phyloP scores from a whole-genome alignment of 2,329 filamentous ascomycete species.

The Trichoderma asperellum region DNA sequence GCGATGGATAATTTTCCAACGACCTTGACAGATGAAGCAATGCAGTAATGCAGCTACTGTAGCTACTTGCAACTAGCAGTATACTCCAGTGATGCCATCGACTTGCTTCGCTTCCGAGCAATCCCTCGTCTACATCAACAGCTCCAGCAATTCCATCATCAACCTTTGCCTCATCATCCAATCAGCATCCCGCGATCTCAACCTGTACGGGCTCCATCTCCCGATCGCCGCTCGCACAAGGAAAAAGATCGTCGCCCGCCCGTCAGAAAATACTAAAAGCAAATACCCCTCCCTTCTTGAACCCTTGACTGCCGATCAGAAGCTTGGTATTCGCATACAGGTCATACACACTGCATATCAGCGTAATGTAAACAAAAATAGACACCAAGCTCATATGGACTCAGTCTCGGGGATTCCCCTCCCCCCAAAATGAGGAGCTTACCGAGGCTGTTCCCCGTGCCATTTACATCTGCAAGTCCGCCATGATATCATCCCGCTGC shows the following conservation, averaged over 20 bases:
- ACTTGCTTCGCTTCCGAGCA: not conserved
- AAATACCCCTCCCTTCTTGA: not conserved
- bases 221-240: not conserved
- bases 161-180: not conserved
- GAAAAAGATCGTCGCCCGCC: constrained; percentile 8
- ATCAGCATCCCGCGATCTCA: not conserved
- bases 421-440: not conserved
- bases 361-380: not conserved
- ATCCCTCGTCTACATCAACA: not conserved
- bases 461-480: not conserved
- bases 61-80: not conserved
- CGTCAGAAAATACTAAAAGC: not conserved
- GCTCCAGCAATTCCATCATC: not conserved
- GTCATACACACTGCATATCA: not conserved
- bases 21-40: not conserved
- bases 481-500: constrained; percentile 8
- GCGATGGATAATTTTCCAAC: not conserved
- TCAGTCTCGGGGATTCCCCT: not conserved
- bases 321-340: not conserved
- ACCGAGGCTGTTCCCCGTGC: constrained; percentile 2
- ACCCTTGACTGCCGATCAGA: constrained; percentile 5
- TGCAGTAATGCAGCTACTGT: not conserved
- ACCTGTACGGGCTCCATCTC: not conserved
- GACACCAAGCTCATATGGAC: not conserved
- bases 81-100: not conserved